Percentiles rank a stretch among this genome's conserved stretches.
These are phyloP conservation scores for Stephanodiscus triporus DNA, from an alignment of 108 stramenopile species.

Conservation along the genomic window DNA sequence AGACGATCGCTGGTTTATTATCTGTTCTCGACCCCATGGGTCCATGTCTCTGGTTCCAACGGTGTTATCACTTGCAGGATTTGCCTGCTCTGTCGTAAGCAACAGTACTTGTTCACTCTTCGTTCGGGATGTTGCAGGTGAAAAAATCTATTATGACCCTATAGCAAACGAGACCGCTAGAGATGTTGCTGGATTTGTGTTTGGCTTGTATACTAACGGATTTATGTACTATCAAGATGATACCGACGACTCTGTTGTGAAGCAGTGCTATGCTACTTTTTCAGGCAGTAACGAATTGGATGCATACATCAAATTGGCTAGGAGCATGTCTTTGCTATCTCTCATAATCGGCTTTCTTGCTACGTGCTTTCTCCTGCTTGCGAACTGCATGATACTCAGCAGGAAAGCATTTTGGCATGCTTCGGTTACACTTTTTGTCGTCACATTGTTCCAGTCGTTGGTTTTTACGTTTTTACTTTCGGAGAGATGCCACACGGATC, in stretches of 20 bases:
- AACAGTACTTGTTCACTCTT: constrained; percentile 19
- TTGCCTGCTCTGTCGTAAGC: constrained; percentile 10
- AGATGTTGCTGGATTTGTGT: constrained; percentile 11
- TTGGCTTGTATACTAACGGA: constrained; percentile 13
- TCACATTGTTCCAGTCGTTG: neutral
- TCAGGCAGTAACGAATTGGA: neutral
- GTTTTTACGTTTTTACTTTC: neutral
- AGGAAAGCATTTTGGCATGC: neutral
- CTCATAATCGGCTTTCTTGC: neutral
- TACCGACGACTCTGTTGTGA: neutral
- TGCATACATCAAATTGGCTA: neutral
- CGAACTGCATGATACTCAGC: constrained; percentile 1
- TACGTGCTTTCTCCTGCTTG: neutral
- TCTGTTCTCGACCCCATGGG: constrained; percentile 15
- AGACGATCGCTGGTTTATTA: constrained; percentile 21
- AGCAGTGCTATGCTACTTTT: constrained; percentile 9
- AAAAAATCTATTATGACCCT: neutral
- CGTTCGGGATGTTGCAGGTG: neutral
- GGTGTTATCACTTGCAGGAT: constrained; percentile 7
- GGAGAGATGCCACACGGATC: neutral
- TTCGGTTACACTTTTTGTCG: neutral
- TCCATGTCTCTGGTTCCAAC: constrained; percentile 4
- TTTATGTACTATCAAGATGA: constrained; percentile 4
- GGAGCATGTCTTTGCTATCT: neutral
- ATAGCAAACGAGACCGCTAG: neutral